These are phyloP conservation scores for Nitzschia putrida DNA, from an alignment of 108 stramenopile species.

Conservation along the genomic window DNA sequence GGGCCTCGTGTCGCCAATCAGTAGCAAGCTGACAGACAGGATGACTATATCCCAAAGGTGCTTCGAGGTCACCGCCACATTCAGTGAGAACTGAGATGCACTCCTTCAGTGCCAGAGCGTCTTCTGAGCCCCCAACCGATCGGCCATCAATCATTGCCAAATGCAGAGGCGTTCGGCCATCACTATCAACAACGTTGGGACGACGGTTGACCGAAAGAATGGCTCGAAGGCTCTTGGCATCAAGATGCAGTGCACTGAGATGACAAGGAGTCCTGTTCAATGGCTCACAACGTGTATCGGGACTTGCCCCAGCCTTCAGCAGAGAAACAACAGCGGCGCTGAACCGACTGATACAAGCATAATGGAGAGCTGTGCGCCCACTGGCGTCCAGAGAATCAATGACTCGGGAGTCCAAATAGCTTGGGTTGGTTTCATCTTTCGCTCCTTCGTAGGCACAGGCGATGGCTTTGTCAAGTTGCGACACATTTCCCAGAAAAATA, in stretches of 20 bases:
- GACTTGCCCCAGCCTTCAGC: constrained; percentile 67
- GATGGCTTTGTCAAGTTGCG: constrained; percentile 50
- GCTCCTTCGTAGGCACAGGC: constrained; percentile 10
- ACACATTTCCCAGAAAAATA: constrained; percentile 65
- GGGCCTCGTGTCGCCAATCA: constrained; percentile 49
- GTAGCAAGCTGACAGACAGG: constrained; percentile 50
- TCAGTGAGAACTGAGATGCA: constrained; percentile 68
- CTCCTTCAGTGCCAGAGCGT: constrained; percentile 46
- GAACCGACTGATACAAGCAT: constrained; percentile 64
- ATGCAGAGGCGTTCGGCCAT: constrained; percentile 74
- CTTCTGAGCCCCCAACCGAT: constrained; percentile 31
- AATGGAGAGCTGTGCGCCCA: constrained; percentile 73
- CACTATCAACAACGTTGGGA: constrained; percentile 66
- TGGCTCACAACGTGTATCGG: constrained; percentile 32
- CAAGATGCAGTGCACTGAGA: constrained; percentile 57
- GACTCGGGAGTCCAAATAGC: constrained; percentile 42
- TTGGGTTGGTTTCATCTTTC: constrained; percentile 11
- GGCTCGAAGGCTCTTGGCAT: constrained; percentile 59
- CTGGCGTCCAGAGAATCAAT: constrained; percentile 69
- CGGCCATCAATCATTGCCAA: constrained; percentile 62
- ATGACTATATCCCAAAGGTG: constrained; percentile 32
- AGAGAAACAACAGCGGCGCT: constrained; percentile 57
- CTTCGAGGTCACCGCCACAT: constrained; percentile 58
- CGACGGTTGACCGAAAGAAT: constrained; percentile 57
- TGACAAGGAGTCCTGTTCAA: constrained; percentile 54